Base-by-base conservation (phyloP, 2,329 filamentous ascomycete genomes). In the Aspergillus uvarum region DNA sequence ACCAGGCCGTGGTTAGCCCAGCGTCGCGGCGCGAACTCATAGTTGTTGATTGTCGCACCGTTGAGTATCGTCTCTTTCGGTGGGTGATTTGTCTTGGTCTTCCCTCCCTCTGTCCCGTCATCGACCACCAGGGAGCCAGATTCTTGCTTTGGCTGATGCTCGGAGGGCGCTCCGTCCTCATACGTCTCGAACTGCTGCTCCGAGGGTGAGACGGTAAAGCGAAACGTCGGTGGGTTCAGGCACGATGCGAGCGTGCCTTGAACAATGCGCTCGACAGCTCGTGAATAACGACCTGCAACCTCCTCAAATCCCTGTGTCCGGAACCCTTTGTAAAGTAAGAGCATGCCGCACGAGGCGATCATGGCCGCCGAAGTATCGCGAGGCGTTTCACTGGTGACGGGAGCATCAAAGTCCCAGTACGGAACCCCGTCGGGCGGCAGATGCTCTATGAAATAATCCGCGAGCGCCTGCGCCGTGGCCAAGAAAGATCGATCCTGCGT, bases 361-460 rank as follows among this genome's bases (percentile, higher is more conserved):
- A 80, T 74, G 0, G 74, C 78, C 0, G 78, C 77, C 0, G 76
- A 79, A 0, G 75, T 77, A 59, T 80, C 78, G 14, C 77, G 61
- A 2, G 47, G 69, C 16, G 54, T 60, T 0, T 16, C 16, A 0
- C 38, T 49, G 0, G 51, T 57, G 1, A 69, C 68, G 52, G 81
- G 82, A 0, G 81, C 82, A 60, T 83, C 78, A 49, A 83, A 83
- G 57, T 84, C 82, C 82, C 81, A 84, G 2, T 76, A 73, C 0
- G 81, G 80, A 0, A 83, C 77, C 0, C 72, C 66, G 16, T 73
- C 74, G 2, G 70, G 68, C 0, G 76, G 72, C 19, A 83, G 67
- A 0, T 78, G 69, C 0, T 67, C 53, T 2, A 83, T 63, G 60
- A 84, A 84, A 59, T 80, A 81, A 31, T 81, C 72, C 0, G 80